Evolutionary conservation across 164 flowering plant species (phyloP), one percentile per base, ranked within the genome.

Genomic region (Magnolia sinica): DNA sequence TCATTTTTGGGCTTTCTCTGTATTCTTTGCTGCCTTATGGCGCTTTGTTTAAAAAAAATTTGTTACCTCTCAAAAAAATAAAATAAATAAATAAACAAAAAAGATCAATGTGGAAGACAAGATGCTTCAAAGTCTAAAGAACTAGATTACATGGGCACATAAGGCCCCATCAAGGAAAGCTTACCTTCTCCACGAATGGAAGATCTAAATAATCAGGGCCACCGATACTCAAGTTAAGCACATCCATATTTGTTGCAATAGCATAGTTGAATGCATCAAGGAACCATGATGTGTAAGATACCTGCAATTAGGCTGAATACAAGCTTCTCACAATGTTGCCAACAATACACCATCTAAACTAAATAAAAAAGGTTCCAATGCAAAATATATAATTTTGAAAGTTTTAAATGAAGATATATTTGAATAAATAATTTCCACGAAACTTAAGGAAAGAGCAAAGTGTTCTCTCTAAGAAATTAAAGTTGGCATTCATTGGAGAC

Each of bases 211-310:
- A 93, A 88, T 96, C 99, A 78, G 99, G 99, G 74, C 99, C 99
- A 55, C 99, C 99, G 20, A 96, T 96, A 79, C 99, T 96, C 89
- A 96, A 83, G 85, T 96, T 96, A 64, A 96, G 86, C 79, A 96
- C 99, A 85, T 94, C 99, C 93, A 96, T 91, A 77, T 92, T 82
- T 77, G 89, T 94, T 75, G 94, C 97, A 78, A 96, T 96, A 18
- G 99, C 99, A 88, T 96, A 96, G 81, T 94, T 96, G 86, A 96
- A 96, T 50, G 99, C 99, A 85, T 96, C 99, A 86, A 96, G 97
- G 82, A 96, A 96, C 99, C 99, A 96, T 70, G 99, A 96, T 52
- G 99, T 94, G 85, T 96, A 96, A 50, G 99, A 96, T 78, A 96
- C 98, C 99, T 96, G 99, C 94, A 94, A 85, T 73, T 82, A 80